phyloP scores from a whole-genome alignment of 495 filamentous ascomycete genomes.

The Glonium stellatum region DNA sequence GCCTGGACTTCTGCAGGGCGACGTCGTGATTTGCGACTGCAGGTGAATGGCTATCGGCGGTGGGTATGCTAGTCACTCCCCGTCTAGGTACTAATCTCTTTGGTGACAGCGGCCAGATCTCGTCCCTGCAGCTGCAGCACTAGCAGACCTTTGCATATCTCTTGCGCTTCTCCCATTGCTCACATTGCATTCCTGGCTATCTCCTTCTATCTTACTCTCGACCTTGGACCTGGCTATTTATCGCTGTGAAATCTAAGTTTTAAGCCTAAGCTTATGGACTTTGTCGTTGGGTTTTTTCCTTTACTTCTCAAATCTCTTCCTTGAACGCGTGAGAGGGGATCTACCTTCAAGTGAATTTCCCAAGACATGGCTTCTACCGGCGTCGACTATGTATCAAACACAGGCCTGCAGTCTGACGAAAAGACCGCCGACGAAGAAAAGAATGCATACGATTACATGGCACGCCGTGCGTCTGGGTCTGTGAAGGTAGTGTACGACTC shows the following conservation, averaged over 20 bases:
- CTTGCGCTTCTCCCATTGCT: no score
- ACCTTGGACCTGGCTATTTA: not conserved
- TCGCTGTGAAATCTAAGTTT: not conserved
- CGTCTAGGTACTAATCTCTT: no score
- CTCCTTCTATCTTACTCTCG: not conserved
- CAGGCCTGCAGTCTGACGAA: not conserved
- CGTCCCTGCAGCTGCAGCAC: no score
- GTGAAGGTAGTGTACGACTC: slow-evolving; percentile 36
- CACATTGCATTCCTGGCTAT: not conserved
- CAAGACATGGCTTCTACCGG: slow-evolving; percentile 25
- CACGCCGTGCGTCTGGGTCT: slow-evolving; percentile 18
- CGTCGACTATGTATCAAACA: slow-evolving; percentile 18
- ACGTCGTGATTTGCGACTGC: no score
- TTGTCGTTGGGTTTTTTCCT: slow-evolving; percentile 19
- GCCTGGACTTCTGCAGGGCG: no score
- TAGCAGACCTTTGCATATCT: no score
- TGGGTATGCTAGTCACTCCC: no score
- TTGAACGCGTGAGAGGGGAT: slow-evolving; percentile 5
- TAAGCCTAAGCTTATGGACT: slow-evolving; percentile 16
- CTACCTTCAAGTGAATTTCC: not conserved
- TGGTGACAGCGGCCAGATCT: no score
- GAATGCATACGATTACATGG: slow-evolving; percentile 4
- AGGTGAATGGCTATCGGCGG: no score
- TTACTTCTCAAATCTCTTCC: slow-evolving; percentile 21
- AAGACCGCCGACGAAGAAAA: slow-evolving; percentile 10